phyloP scores from a whole-genome alignment of 129 eudicot genomes.

The Daucus carota region DNA sequence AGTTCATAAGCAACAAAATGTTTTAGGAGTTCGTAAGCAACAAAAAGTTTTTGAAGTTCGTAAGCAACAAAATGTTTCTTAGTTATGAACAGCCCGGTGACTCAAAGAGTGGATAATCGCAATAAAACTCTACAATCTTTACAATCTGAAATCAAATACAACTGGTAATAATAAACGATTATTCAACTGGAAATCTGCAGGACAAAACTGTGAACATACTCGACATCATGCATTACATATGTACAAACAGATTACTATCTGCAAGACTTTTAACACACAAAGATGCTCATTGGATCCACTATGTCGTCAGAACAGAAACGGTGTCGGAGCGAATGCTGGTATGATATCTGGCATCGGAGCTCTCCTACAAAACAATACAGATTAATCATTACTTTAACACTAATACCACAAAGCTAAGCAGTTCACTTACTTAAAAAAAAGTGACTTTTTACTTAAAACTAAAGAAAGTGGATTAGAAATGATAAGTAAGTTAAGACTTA shows the following conservation, averaged over 20 bases:
- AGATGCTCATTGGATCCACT: neutral
- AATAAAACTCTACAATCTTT: neutral
- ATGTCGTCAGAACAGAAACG: conserved; percentile 9
- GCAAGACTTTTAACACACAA: neutral
- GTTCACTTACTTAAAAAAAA: no score
- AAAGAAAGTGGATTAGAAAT: no score
- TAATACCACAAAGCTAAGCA: no score
- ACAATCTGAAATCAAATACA: neutral
- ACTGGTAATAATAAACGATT: neutral
- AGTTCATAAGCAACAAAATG: no score
- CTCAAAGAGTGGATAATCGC: neutral
- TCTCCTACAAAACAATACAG: neutral
- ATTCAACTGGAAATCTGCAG: neutral
- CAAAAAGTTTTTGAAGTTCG: no score
- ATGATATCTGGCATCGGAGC: conserved; percentile 6
- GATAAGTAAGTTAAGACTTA: no score
- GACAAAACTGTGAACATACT: conserved; percentile 1
- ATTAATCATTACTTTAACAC: neutral
- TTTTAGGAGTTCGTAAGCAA: no score
- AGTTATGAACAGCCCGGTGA: no score
- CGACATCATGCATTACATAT: neutral
- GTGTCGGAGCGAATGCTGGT: conserved; percentile 15
- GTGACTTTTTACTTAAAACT: no score
- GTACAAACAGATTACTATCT: neutral
- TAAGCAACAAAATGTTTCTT: no score